phyloP scores from a whole-genome alignment of 1,284 basidiomycete species.

The Puccinia horiana region DNA sequence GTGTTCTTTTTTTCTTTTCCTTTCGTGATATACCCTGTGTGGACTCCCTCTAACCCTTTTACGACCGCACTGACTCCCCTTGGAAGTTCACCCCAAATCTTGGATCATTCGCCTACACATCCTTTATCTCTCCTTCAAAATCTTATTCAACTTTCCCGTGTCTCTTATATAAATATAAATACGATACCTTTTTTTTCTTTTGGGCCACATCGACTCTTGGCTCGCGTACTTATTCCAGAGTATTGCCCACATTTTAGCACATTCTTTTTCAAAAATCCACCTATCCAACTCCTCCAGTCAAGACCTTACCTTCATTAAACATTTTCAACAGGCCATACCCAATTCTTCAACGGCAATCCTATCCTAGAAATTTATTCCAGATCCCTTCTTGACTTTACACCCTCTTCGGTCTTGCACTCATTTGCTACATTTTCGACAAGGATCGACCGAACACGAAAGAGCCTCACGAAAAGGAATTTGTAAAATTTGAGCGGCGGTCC shows the following conservation, averaged over 20 bases:
- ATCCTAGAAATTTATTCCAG: neutral
- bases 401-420: neutral
- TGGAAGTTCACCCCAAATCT: neutral
- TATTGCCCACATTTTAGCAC: neutral
- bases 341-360: neutral
- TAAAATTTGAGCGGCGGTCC: neutral
- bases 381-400: neutral
- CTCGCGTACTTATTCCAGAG: neutral
- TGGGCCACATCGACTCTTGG: constrained; percentile 1
- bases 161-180: too few relatives aligned
- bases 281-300: neutral
- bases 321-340: neutral
- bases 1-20: neutral
- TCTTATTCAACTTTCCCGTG: neutral
- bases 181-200: neutral
- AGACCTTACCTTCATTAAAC: neutral
- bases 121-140: neutral
- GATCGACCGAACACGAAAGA: neutral
- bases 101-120: neutral
- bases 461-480: neutral
- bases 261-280: neutral
- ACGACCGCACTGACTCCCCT: neutral
- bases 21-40: neutral
- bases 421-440: neutral
- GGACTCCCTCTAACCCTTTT: neutral